Evolutionary conservation across 495 filamentous ascomycete genomes (phyloP).

Genomic region (Trichocladium uniseriatum): DNA sequence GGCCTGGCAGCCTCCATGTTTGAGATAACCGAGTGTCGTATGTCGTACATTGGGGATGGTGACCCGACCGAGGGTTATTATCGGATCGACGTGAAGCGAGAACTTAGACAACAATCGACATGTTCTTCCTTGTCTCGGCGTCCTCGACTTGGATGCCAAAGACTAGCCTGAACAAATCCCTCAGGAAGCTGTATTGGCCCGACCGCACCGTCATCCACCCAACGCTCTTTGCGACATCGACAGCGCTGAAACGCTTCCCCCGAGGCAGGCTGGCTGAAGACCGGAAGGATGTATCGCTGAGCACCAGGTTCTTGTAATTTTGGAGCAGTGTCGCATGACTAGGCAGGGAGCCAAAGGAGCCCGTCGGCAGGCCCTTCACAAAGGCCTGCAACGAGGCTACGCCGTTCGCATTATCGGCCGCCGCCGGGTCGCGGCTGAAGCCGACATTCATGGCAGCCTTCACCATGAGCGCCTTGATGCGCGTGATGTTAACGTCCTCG

Average conservation of each 20-base stretch:
- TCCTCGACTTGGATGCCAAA: slow-evolving; percentile 78
- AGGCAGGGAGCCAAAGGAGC: slow-evolving; percentile 62
- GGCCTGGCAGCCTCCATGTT: too few relatives aligned
- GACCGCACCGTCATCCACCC: slow-evolving; percentile 52
- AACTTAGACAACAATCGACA: slow-evolving; percentile 37
- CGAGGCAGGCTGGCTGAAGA: slow-evolving; percentile 45
- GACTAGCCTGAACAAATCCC: slow-evolving; percentile 73
- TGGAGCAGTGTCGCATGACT: slow-evolving; percentile 64
- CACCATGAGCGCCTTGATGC: slow-evolving; percentile 64
- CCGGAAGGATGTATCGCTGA: slow-evolving; percentile 57
- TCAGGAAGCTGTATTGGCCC: slow-evolving; percentile 58
- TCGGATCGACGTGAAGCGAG: not conserved
- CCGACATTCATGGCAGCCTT: slow-evolving; percentile 77
- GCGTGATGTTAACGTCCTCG: slow-evolving; percentile 65
- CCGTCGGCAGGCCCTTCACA: slow-evolving; percentile 63
- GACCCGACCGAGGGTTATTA: not conserved
- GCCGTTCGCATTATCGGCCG: slow-evolving; percentile 25
- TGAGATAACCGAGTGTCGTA: too few relatives aligned
- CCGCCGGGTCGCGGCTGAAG: slow-evolving; percentile 45
- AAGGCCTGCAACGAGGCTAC: slow-evolving; percentile 52
- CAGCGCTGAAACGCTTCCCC: slow-evolving; percentile 50
- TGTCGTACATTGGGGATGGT: too few relatives aligned
- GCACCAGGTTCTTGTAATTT: slow-evolving; percentile 66
- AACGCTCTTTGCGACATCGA: slow-evolving; percentile 67
- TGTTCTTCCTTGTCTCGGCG: slow-evolving; percentile 45